A percentile compares a stretch with the other conserved stretches of the same genome.
Evolutionary conservation across 2,329 filamentous ascomycete genomes (phyloP).

Genomic region (Zymoseptoria passerinii): DNA sequence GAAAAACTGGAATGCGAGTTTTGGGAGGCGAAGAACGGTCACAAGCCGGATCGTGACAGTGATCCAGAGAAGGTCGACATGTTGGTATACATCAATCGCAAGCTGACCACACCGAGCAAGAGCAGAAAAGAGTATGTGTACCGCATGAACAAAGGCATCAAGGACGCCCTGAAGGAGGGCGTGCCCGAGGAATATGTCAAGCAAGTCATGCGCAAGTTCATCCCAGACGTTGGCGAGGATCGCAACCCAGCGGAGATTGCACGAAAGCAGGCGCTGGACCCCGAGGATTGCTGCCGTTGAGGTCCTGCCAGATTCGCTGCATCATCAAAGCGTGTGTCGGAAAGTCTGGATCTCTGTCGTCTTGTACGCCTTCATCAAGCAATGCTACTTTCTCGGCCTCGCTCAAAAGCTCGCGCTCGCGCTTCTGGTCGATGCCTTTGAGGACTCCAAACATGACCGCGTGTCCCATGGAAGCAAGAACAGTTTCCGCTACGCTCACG

Average conservation of each 20-base stretch:
- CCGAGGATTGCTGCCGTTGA: conserved; percentile 14
- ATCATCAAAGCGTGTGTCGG: conserved; percentile 2
- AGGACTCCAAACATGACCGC: conserved; percentile 2
- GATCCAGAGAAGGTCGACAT: conserved; percentile 28
- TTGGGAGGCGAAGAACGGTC: conserved; percentile 27
- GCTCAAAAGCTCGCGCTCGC: conserved; percentile 4
- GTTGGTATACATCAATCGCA: conserved; percentile 54
- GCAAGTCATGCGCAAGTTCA: conserved; percentile 46
- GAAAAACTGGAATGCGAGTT: conserved; percentile 39
- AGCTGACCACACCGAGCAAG: conserved; percentile 31
- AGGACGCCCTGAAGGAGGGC: conserved; percentile 48
- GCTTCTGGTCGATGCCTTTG: conserved; percentile 3
- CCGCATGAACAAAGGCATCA: conserved; percentile 56
- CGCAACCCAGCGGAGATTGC: conserved; percentile 26
- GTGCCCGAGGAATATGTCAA: conserved; percentile 50
- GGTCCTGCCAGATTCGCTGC: background rate
- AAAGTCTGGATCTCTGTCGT: conserved; percentile 8
- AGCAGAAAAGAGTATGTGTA: conserved; percentile 52
- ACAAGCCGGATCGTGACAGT: conserved; percentile 19
- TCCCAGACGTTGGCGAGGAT: conserved; percentile 29
- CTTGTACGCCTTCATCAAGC: conserved; percentile 3
- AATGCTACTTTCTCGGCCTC: conserved; percentile 2
- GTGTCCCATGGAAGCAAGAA: conserved; percentile 3
- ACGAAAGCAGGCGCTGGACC: conserved; percentile 30
- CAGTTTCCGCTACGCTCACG: conserved; percentile 4